Base-by-base conservation (phyloP, 805 yeast species). In the Blastobotrys robertii region DNA sequence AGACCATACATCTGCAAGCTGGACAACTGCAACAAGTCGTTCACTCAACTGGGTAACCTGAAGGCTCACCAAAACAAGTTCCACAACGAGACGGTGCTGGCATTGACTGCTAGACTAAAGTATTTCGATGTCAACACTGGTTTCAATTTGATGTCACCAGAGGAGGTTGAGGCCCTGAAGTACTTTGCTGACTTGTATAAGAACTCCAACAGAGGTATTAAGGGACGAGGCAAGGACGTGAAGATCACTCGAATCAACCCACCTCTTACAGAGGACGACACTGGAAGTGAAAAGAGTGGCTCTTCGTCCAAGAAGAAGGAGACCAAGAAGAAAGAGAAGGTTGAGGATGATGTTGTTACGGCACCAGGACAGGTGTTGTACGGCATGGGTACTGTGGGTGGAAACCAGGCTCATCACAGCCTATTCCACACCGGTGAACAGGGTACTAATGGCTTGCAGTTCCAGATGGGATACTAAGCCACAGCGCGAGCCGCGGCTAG, bases 1-100 rank as follows among this genome's bases (percentile, higher is more conserved):
- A 79, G 83, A 55, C 96, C 95, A 5, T 84, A 70, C 57, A 73
- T 74, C 44, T 88, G 97, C 64, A 76, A 75, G 53, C 69, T 88
- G 46, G 95, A 86, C 60, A 70, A 73, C 45, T 88, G 97, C 64
- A 78, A 75, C 51, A 87, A 86, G 64, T 72, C 81, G 3, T 88
- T 88, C 56, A 84, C 96, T 1, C 97, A 88, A 65, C 69, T 88
- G 53, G 97, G 97, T 2, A 88, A 88, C 57, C 72, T 88, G 68
- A 88, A 90, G 63, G 84, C 94, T 1, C 97, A 90, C 62, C 97
- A 88, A 58, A 90, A 88, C 63, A 71, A 88, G 53, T 86, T 87
- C 57, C 97, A 87, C 61, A 63, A 78, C 50, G 75, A 74, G 11
- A 79, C 94, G 0, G 68, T 90, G 49, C 77, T 77, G 50, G 67